Base-by-base conservation (phyloP, 2,329 filamentous ascomycete genomes). In the Talaromyces sp. region DNA sequence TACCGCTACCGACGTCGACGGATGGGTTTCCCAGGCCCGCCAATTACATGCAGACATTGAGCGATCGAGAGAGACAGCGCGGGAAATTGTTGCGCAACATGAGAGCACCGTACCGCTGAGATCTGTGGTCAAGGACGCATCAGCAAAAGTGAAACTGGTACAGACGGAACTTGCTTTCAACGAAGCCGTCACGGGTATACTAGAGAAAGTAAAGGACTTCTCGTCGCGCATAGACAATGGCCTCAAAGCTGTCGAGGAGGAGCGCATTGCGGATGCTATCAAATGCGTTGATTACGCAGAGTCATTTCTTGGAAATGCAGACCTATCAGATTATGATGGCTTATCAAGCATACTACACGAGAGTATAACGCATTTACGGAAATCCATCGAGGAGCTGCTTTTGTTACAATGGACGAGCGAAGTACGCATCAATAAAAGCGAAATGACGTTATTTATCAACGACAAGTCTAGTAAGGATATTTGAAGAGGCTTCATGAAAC, bases 1-100 rank as follows among this genome's bases (percentile, higher is more conserved):
- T 66, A 89, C 87, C 18, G 89, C 88, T 61, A 85, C 88, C 44
- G 89, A 96, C 69, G 89, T 96, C 57, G 89, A 92, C 71, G 85
- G 88, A 57, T 98, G 94, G 94, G 90, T 96, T 61, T 79, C 83
- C 57, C 91, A 95, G 74, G 92, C 93, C 55, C 91, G 91, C 75
- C 86, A 88, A 58, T 84, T 97, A 7, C 91, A 96, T 73, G 85
- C 88, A 64, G 94, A 97, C 71, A 94, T 97, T 66, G 86, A 91
- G 69, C 85, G 86, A 54, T 94, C 92, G 28, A 89, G 91, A 69
- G 83, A 85, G 16, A 87, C 92, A 40, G 92, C 94, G 27, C 88
- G 88, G 69, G 87, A 92, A 62, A 96, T 98, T 62, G 85, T 94
- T 5, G 84, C 87, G 52, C 86, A 92, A 69, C 88, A 92, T 58